Evolutionary conservation across 2,329 filamentous ascomycete species (phyloP).

Genomic region (Apiospora marii): DNA sequence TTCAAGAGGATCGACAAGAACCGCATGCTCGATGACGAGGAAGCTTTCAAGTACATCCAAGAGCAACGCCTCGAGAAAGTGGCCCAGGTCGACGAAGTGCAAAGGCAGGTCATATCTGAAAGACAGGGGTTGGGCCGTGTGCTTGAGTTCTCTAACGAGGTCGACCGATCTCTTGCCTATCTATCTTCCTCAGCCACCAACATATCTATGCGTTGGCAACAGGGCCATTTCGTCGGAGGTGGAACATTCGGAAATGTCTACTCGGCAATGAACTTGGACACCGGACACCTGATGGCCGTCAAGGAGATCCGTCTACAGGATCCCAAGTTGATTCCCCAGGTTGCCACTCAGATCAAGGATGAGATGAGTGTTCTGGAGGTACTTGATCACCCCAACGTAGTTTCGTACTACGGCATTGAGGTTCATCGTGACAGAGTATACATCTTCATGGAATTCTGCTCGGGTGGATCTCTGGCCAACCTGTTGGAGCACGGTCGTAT

Average conservation of each 20-base stretch:
- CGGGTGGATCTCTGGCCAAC: constrained; percentile 88
- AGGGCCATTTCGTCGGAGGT: constrained; percentile 96
- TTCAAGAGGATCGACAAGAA: constrained; percentile 82
- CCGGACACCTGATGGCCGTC: constrained; percentile 95
- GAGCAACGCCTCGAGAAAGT: constrained; percentile 79
- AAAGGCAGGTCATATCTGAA: constrained; percentile 83
- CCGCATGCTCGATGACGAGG: constrained; percentile 78
- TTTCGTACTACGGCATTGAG: constrained; percentile 97
- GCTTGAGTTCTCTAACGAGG: constrained; percentile 92
- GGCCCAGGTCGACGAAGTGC: constrained; percentile 76
- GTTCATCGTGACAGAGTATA: constrained; percentile 99
- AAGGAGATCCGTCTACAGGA: constrained; percentile 98
- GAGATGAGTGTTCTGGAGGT: constrained; percentile 98
- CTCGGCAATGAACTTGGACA: constrained; percentile 95
- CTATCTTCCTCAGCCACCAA: constrained; percentile 95
- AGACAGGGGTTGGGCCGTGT: constrained; percentile 89
- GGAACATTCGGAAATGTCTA: constrained; percentile 98
- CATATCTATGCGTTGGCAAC: constrained; percentile 95
- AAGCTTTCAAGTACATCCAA: constrained; percentile 77
- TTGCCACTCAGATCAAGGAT: constrained; percentile 92
- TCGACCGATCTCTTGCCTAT: constrained; percentile 92
- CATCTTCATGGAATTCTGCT: constrained; percentile 99
- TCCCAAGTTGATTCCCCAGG: constrained; percentile 92
- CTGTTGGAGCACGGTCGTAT: constrained; percentile 95
- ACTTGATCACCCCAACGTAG: constrained; percentile 95